phyloP scores from a whole-genome alignment of 176 grass and related monocot species.

The bread wheat (Triticum aestivum) region IWGSC_CS_RefSeq_v2.1 NC_057807.1:399167400-399167899 shows the following conservation, averaged over 20 bases:
- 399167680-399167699: not conserved
- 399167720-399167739: not conserved
- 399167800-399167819: not conserved
- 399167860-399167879: not conserved
- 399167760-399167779: too few relatives aligned
- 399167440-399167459: not conserved
- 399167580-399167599: not conserved
- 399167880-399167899: not conserved
- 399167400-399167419: not conserved
- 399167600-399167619: conserved; percentile 6
- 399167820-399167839: conserved; percentile 4
- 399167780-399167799: not conserved
- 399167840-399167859: not conserved
- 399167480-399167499: not conserved
- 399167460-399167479: conserved; percentile 6
- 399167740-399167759: not conserved
- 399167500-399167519: not conserved
- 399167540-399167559: not conserved
- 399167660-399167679: not conserved
- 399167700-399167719: not conserved
- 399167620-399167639: not conserved
- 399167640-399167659: not conserved
- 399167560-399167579: not conserved
- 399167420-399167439: not conserved
- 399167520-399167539: not conserved